Conservation (phyloP, 176 grass and related monocot species). For the Oropetium thomaeum region DNA sequence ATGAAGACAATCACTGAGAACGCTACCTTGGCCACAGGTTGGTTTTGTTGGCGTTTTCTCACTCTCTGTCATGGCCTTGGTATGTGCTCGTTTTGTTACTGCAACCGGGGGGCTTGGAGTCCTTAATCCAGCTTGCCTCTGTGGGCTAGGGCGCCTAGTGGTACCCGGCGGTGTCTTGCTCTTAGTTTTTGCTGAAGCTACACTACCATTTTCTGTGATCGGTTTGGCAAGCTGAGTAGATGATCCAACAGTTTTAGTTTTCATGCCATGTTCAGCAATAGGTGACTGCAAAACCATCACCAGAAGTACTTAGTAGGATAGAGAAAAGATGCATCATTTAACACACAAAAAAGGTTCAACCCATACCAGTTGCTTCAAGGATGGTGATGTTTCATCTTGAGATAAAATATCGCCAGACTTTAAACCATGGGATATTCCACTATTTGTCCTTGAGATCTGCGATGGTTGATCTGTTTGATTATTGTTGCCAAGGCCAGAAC, state of each 20-base stretch:
- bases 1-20: conserved; percentile 5
- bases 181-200: conserved; percentile 44
- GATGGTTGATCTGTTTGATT: conserved; percentile 47
- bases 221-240: conserved; percentile 59
- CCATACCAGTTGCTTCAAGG: conserved; percentile 73
- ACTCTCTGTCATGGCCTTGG: conserved; percentile 32
- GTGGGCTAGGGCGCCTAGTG: conserved; percentile 45
- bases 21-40: conserved; percentile 25
- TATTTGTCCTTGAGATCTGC: conserved; percentile 45
- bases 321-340: background rate
- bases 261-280: conserved; percentile 56
- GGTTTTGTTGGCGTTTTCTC: conserved; percentile 49
- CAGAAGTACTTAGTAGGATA: conserved; percentile 18
- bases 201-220: conserved; percentile 39
- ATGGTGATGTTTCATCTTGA: conserved; percentile 51
- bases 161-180: conserved; percentile 37
- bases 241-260: conserved; percentile 37
- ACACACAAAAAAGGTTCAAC: background rate
- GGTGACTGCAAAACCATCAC: conserved; percentile 60
- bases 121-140: conserved; percentile 40
- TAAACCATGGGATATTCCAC: conserved; percentile 32
- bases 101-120: conserved; percentile 32
- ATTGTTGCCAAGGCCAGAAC: conserved; percentile 37
- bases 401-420: conserved; percentile 46
- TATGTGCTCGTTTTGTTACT: conserved; percentile 37